These are phyloP conservation scores for Cutaneotrichosporon dermatis DNA, from an alignment of 1,284 basidiomycete species.

Conservation along the genomic window DNA sequence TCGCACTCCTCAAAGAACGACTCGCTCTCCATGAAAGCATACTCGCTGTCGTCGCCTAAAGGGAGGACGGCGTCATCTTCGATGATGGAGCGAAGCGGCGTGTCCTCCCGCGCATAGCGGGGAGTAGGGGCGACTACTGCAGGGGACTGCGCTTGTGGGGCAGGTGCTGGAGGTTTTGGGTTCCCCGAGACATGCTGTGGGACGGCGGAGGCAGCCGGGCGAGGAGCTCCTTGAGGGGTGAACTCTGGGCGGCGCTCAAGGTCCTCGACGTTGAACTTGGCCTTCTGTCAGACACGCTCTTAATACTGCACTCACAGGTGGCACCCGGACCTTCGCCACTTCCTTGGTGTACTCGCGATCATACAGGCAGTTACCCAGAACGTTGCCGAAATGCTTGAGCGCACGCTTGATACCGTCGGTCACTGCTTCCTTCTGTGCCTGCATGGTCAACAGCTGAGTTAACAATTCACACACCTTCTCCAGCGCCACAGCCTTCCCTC, in stretches of 20 bases:
- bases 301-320: constrained; percentile 57
- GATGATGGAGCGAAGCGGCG: constrained; percentile 29
- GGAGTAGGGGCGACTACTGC: too few species aligned
- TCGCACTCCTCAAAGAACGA: constrained; percentile 30
- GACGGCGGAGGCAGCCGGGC: constrained; percentile 19
- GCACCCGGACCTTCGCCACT: constrained; percentile 75
- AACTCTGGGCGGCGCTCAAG: constrained; percentile 76
- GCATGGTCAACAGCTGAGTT: constrained; percentile 4
- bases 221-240: constrained; percentile 39
- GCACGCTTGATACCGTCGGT: constrained; percentile 91
- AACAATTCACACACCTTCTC: constrained; percentile 68
- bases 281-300: constrained; percentile 47
- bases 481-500: constrained; percentile 75
- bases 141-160: too few species aligned
- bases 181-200: constrained; percentile 18
- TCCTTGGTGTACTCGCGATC: constrained; percentile 84
- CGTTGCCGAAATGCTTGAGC: constrained; percentile 85
- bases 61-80: constrained; percentile 16
- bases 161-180: constrained; percentile 9
- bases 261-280: constrained; percentile 68
- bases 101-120: neutral
- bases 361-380: constrained; percentile 92
- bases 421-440: constrained; percentile 97
- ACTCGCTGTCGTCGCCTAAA: constrained; percentile 25
- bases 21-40: constrained; percentile 28